Conservation (phyloP, 23 red algal genomes). For the Cyanidioschyzon merolae region DNA sequence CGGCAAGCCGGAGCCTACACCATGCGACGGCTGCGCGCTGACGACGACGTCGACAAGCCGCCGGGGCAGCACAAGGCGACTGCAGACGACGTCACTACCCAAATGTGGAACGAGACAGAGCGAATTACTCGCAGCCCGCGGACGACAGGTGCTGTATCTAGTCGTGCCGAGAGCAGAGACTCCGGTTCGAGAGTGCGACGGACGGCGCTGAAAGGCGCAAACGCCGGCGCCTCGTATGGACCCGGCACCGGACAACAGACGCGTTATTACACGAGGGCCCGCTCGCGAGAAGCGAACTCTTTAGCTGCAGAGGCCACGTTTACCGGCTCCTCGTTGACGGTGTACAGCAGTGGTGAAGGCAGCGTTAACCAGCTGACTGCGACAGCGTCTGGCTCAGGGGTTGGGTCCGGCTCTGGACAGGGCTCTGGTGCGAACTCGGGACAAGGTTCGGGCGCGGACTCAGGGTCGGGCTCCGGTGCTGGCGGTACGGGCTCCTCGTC, state of each 20-base stretch:
- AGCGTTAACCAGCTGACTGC: not conserved
- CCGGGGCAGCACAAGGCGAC: too few relatives aligned
- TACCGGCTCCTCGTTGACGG: slow-evolving; percentile 4
- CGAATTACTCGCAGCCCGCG: not conserved
- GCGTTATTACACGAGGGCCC: slow-evolving; percentile 6
- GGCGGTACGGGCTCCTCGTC: slow-evolving; percentile 3
- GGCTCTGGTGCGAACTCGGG: too few relatives aligned
- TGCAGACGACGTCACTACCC: too few relatives aligned
- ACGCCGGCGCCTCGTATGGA: not conserved
- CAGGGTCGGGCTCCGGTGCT: not conserved
- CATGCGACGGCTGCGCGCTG: too few relatives aligned
- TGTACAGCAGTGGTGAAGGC: slow-evolving; percentile 1
- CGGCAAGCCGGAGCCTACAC: too few relatives aligned
- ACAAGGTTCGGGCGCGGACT: not conserved
- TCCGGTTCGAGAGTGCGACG: not conserved
- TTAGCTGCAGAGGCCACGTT: not conserved
- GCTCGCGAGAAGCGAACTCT: not conserved
- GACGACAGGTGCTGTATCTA: not conserved
- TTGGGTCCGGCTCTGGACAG: not conserved
- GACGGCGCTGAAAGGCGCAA: not conserved
- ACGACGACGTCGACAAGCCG: too few relatives aligned
- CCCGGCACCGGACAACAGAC: not conserved
- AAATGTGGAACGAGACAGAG: not conserved
- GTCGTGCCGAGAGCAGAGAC: not conserved
- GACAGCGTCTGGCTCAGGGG: not conserved